phyloP scores from a whole-genome alignment of 306 rosid species.

The Pyrus bretschneideri region DNA sequence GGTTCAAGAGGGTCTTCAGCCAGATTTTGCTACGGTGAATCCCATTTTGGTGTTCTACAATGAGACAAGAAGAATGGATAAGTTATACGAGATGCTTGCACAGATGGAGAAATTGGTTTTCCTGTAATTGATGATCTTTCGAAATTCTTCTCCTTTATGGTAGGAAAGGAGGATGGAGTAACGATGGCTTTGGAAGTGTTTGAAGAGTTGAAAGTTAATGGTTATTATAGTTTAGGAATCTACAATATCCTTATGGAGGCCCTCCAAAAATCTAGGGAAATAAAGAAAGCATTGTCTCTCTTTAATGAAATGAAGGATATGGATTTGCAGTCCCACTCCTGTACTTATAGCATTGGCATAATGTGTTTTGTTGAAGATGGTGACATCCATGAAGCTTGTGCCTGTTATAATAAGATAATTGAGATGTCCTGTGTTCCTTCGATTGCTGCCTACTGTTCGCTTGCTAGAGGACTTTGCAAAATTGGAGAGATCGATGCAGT shows the following conservation, averaged over 20 bases:
- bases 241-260: slow-evolving; percentile 59
- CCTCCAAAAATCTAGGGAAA: slow-evolving; percentile 42
- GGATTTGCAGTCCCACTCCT: slow-evolving; percentile 36
- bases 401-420: slow-evolving; percentile 55
- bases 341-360: slow-evolving; percentile 42
- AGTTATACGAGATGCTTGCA: slow-evolving; percentile 44
- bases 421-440: slow-evolving; percentile 72
- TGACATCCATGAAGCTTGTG: slow-evolving; percentile 37
- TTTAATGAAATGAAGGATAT: slow-evolving; percentile 48
- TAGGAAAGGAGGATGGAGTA: slow-evolving; percentile 42
- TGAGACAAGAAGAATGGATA: slow-evolving; percentile 37
- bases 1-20: slow-evolving; percentile 54
- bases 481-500: slow-evolving; percentile 71
- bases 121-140: slow-evolving; percentile 42
- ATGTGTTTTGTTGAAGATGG: slow-evolving; percentile 47
- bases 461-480: slow-evolving; percentile 59
- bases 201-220: slow-evolving; percentile 40
- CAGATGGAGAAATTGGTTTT: slow-evolving; percentile 52
- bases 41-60: slow-evolving; percentile 54
- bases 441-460: slow-evolving; percentile 48
- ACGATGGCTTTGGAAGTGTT: slow-evolving; percentile 39
- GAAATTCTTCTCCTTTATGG: slow-evolving; percentile 44
- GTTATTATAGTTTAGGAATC: slow-evolving; percentile 37
- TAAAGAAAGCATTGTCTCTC: slow-evolving; percentile 47
- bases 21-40: slow-evolving; percentile 39